Percentiles rank a stretch among this genome's conserved stretches.
These are phyloP conservation scores for Dissophora ornata DNA, from an alignment of 192 early-diverging fungal genomes.

Conservation along the genomic window DNA sequence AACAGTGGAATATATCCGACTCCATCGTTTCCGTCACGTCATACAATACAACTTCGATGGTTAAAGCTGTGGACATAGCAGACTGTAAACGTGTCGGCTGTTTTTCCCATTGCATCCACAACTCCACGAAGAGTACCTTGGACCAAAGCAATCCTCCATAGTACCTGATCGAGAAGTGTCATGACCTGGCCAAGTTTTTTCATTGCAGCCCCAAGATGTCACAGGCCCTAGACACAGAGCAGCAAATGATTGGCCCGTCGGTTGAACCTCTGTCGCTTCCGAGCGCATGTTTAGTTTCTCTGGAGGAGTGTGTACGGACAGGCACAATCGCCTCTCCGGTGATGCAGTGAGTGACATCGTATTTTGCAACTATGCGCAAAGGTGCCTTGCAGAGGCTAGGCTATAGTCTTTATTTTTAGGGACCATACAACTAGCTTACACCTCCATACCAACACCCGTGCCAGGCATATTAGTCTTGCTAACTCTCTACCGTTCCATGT, in stretches of 20 bases:
- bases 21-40: conserved; percentile 1
- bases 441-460: too few species aligned
- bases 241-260: neutral
- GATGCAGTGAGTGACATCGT: conserved; percentile 13
- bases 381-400: neutral
- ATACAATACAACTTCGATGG: conserved; percentile 9
- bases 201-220: conserved; percentile 20
- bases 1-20: too few species aligned
- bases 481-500: too few species aligned
- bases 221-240: neutral
- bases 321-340: conserved; percentile 12
- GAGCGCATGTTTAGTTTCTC: conserved; percentile 23
- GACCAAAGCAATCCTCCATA: too few species aligned
- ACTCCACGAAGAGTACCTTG: neutral
- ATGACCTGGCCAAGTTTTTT: conserved; percentile 5
- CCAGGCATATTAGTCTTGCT: too few species aligned
- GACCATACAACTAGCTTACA: too few species aligned
- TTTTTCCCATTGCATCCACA: conserved; percentile 14
- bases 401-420: too few species aligned
- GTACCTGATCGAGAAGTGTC: conserved; percentile 5
- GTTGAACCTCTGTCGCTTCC: conserved; percentile 1
- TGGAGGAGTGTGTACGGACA: neutral
- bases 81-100: neutral
- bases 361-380: conserved; percentile 10
- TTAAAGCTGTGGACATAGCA: conserved; percentile 2